These are phyloP conservation scores for Luffa aegyptiaca DNA, from an alignment of 306 rosid species.

Conservation along the genomic window DNA sequence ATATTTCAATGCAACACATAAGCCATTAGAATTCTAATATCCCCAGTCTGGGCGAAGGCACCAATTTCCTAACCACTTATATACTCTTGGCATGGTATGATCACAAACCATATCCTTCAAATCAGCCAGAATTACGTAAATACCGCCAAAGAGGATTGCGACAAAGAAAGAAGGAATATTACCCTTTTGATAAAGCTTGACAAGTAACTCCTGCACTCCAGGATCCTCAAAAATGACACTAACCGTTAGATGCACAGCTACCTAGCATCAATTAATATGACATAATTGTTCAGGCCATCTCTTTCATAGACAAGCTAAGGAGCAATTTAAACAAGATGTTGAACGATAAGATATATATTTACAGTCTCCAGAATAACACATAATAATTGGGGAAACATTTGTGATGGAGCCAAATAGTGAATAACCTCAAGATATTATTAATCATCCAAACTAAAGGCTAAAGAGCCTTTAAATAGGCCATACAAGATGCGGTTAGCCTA, in stretches of 20 bases:
- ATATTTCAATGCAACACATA: neutral
- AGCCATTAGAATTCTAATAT: neutral
- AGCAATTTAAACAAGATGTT: neutral
- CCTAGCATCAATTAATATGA: slow-evolving; percentile 37
- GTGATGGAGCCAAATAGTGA: too few species aligned
- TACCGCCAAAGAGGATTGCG: neutral
- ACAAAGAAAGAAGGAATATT: slow-evolving; percentile 5
- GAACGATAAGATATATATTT: neutral
- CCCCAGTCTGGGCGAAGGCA: neutral
- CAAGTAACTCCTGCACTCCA: slow-evolving; percentile 87
- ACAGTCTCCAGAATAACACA: neutral
- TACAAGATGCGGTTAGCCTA: too few species aligned
- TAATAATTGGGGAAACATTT: neutral
- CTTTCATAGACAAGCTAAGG: slow-evolving; percentile 1
- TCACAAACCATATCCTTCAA: neutral
- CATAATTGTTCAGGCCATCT: slow-evolving; percentile 1
- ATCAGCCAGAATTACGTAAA: neutral
- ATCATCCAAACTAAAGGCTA: too few species aligned
- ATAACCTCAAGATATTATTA: too few species aligned
- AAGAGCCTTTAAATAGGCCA: too few species aligned
- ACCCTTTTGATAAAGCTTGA: slow-evolving; percentile 71
- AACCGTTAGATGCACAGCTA: slow-evolving; percentile 90
- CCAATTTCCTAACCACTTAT: neutral
- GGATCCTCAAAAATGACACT: slow-evolving; percentile 97
- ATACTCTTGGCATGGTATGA: neutral